Base-by-base conservation (phyloP, 805 yeast genomes). In the Wickerhamomyces canadensis region DNA sequence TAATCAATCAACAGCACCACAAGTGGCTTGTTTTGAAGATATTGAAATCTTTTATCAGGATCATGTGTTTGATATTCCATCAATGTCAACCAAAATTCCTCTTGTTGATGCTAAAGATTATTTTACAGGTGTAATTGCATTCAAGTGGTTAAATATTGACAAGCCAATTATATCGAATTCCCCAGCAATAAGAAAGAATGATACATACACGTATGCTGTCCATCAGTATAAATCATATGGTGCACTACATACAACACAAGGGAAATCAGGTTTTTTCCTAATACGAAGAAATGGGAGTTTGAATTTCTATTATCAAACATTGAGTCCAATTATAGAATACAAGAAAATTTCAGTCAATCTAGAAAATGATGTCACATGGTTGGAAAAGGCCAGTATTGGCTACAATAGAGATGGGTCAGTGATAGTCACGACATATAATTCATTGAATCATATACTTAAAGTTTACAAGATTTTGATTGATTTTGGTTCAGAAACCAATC, bases 101-200 rank as follows among this genome's bases (percentile, higher is more conserved):
- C 6, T n/a, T 7, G 23, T 29, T 5, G n/a, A 29, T 13, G 18
- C 32, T 31, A 50, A 57, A 48, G 40, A 50, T 68, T 7, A 65
- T 13, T 31, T 33, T 15, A 19, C 19, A 41, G 37, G 32, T 19
- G 48, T 27, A 22, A 37, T 74, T 12, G 76, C 80, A 0, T 71
- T 81, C 55, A 73, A 74, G 47, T 87, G 95, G 95, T 67, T 87
- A 19, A 76, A 75, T 31, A 62, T 74, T n/a, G 86, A 83, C 34
- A 85, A 86, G 46, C 76, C 80, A 1, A 73, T 76, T 31, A 67
- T 79, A 14, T 61, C 74, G 13, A 75, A 72, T 40, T 65, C 72
- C n/a, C 84, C 84, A 0, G 85, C 87, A 0, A 55, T 64, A 3
- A 57, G 65, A 41, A 56, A 50, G 4, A 58, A 54, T 14, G 48